phyloP scores from a whole-genome alignment of 176 grass and related monocot species.

The Phoenix dactylifera region DNA sequence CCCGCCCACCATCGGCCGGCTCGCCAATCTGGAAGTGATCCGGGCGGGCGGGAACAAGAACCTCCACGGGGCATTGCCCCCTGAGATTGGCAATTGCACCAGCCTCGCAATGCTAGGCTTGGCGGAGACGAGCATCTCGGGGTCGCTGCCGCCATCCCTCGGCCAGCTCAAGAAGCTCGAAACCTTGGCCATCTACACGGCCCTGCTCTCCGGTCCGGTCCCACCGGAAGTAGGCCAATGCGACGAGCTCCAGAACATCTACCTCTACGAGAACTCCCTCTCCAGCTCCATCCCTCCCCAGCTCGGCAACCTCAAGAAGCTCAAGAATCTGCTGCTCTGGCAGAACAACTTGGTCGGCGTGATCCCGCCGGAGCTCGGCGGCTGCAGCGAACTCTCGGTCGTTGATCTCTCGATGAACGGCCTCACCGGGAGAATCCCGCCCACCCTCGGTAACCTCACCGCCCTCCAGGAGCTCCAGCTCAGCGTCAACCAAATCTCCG shows the following conservation, averaged over 20 bases:
- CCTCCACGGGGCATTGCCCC: conserved; percentile 50
- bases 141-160: conserved; percentile 39
- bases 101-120: conserved; percentile 61
- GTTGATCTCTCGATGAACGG: conserved; percentile 68
- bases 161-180: conserved; percentile 51
- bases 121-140: conserved; percentile 70
- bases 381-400: conserved; percentile 36
- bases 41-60: conserved; percentile 70
- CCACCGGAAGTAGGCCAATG: conserved; percentile 59
- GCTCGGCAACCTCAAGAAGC: conserved; percentile 40
- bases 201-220: conserved; percentile 57
- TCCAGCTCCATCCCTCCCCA: conserved; percentile 60
- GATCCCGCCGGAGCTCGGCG: conserved; percentile 63
- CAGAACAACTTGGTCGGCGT: conserved; percentile 83
- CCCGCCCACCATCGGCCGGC: conserved; percentile 38
- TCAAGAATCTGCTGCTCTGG: conserved; percentile 66
- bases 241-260: conserved; percentile 45
- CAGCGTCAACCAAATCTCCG: conserved; percentile 67
- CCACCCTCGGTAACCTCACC: conserved; percentile 52
- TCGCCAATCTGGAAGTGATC: conserved; percentile 43
- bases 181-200: conserved; percentile 64
- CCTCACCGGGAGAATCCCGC: conserved; percentile 65
- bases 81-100: conserved; percentile 49
- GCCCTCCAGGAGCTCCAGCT: conserved; percentile 63
- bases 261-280: conserved; percentile 70